phyloP scores from a whole-genome alignment of 441 rosid species.

The Erodium moschatum region DNA sequence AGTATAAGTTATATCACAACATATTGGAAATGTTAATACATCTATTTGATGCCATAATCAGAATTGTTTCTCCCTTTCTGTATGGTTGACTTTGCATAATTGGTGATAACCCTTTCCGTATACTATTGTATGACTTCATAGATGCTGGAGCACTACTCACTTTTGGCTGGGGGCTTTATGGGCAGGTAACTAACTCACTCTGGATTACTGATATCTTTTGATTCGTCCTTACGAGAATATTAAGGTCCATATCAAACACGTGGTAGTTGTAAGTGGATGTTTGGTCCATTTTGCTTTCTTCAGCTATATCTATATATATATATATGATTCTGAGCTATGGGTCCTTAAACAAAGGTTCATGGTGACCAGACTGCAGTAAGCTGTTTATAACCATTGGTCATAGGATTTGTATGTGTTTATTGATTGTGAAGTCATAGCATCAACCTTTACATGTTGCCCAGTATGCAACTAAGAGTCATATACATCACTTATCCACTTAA shows the following conservation, averaged over 20 bases:
- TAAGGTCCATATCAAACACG: not conserved
- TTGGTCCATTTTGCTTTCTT: too few relatives aligned
- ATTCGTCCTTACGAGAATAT: too few relatives aligned
- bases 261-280: not conserved
- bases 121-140: constrained; percentile 30
- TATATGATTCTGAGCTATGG: too few relatives aligned
- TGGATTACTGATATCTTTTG: not conserved
- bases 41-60: not conserved
- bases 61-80: not conserved
- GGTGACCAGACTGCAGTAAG: too few relatives aligned
- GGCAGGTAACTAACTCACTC: constrained; percentile 64
- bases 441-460: not conserved
- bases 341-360: too few relatives aligned
- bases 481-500: not conserved
- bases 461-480: not conserved
- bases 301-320: too few relatives aligned
- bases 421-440: not conserved
- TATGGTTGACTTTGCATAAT: not conserved
- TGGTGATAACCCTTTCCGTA: not conserved
- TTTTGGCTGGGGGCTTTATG: constrained; percentile 99
- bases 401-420: not conserved
- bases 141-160: constrained; percentile 95
- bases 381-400: not conserved
- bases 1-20: not conserved
- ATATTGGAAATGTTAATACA: not conserved